A percentile compares a stretch with the other conserved stretches of the same genome.
These are phyloP conservation scores for Hordeum marinum DNA, from an alignment of 176 grass and related monocot genomes.

Conservation along the genomic window DNA sequence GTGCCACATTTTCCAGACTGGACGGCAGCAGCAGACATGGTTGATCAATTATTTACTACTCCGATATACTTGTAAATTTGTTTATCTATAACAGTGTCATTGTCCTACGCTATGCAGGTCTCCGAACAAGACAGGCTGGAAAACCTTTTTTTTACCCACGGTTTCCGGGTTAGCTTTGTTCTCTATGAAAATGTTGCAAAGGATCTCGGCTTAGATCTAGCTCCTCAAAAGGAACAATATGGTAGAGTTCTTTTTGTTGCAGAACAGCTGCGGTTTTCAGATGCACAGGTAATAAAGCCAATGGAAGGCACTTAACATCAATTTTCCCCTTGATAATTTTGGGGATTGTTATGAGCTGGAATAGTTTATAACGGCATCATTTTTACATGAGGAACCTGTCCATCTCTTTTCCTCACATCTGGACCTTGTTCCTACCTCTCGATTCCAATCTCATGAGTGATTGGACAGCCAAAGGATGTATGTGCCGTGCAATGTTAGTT, in stretches of 20 bases:
- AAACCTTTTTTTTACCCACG: conserved; percentile 60
- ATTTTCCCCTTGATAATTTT: not conserved
- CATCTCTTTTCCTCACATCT: not conserved
- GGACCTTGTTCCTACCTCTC: not conserved
- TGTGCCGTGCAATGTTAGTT: not conserved
- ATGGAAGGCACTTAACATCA: not conserved
- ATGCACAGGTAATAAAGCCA: conserved; percentile 67
- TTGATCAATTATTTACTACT: conserved; percentile 21
- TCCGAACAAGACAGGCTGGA: conserved; percentile 39
- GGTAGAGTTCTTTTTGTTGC: conserved; percentile 55
- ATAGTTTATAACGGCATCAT: not conserved
- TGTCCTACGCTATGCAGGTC: conserved; percentile 40
- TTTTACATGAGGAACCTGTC: not conserved
- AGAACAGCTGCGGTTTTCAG: conserved; percentile 82
- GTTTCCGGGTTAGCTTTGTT: conserved; percentile 54
- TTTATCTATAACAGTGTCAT: conserved; percentile 5
- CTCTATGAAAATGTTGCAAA: conserved; percentile 43
- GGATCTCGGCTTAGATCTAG: conserved; percentile 35
- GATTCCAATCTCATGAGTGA: not conserved
- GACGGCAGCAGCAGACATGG: conserved; percentile 32
- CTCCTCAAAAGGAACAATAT: conserved; percentile 9
- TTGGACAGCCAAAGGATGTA: not conserved
- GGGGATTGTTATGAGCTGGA: not conserved
- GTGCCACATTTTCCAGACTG: conserved; percentile 38
- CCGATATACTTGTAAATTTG: not conserved